Conservation (phyloP, 192 early-diverging fungal species). For the Coemansia sp. region DNA sequence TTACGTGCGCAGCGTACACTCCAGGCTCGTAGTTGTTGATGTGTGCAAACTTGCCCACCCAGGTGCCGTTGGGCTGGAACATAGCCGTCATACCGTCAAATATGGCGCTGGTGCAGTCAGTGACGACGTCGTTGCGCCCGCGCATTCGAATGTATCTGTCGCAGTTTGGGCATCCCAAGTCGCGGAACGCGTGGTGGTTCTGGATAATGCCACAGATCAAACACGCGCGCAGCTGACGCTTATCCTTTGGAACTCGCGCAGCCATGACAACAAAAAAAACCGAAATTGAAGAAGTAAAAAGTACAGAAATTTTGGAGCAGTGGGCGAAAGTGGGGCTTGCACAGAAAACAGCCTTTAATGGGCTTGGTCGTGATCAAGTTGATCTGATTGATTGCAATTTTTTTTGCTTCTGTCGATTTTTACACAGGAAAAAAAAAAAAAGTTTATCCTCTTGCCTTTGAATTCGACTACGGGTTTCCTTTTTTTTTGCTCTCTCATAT, state of each 20-base stretch:
- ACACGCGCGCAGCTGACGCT: slow-evolving; percentile 75
- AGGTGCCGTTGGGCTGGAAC: slow-evolving; percentile 71
- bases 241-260: slow-evolving; percentile 59
- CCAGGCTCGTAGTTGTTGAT: slow-evolving; percentile 56
- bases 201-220: slow-evolving; percentile 79
- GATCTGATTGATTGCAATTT: slow-evolving; percentile 6
- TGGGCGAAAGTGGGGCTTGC: background rate
- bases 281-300: slow-evolving; percentile 1
- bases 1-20: slow-evolving; percentile 73
- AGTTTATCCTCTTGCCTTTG: background rate
- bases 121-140: slow-evolving; percentile 60
- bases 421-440: background rate
- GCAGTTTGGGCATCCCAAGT: slow-evolving; percentile 79
- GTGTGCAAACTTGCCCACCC: slow-evolving; percentile 74
- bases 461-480: background rate
- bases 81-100: slow-evolving; percentile 74
- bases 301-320: background rate
- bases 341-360: background rate
- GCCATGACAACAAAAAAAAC: slow-evolving; percentile 25
- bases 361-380: background rate
- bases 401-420: background rate
- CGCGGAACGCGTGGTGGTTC: slow-evolving; percentile 68
- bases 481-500: background rate
- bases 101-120: slow-evolving; percentile 74
- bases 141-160: slow-evolving; percentile 70